phyloP scores from a whole-genome alignment of 208 protist genomes.

The Crithidia sp. region DNA sequence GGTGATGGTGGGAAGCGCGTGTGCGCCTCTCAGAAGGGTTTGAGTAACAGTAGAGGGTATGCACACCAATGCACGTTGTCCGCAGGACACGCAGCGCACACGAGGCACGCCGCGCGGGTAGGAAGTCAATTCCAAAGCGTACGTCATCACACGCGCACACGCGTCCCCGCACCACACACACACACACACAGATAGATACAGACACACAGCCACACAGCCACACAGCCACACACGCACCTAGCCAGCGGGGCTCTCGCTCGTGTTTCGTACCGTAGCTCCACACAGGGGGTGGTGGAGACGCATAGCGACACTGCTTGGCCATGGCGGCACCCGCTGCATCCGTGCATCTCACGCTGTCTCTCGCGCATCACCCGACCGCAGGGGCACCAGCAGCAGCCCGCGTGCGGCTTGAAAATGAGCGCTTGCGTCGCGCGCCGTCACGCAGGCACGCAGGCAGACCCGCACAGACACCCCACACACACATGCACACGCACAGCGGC shows the following conservation, averaged over 20 bases:
- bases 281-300: slow-evolving; percentile 19
- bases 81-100: slow-evolving; percentile 18
- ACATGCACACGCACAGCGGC: no score
- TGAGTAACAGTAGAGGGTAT: slow-evolving; percentile 32
- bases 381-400: slow-evolving; percentile 27
- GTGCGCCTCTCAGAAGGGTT: slow-evolving; percentile 22
- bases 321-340: background rate
- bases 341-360: background rate
- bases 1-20: slow-evolving; percentile 1
- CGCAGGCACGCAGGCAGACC: no score
- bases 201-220: no score
- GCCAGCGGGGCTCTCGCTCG: slow-evolving; percentile 17
- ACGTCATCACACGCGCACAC: slow-evolving; percentile 52
- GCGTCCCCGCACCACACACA: slow-evolving; percentile 48
- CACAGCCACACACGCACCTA: background rate
- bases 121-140: slow-evolving; percentile 29
- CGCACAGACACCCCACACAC: no score
- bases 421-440: slow-evolving; percentile 6
- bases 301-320: slow-evolving; percentile 29
- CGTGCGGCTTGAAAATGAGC: slow-evolving; percentile 37
- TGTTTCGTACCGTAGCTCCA: slow-evolving; percentile 39
- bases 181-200: slow-evolving; percentile 19
- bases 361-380: slow-evolving; percentile 26
- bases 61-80: slow-evolving; percentile 35
- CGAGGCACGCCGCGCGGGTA: slow-evolving; percentile 18